Conservation (phyloP, 2,329 filamentous ascomycete species). For the Colletotrichum trifolii region DNA sequence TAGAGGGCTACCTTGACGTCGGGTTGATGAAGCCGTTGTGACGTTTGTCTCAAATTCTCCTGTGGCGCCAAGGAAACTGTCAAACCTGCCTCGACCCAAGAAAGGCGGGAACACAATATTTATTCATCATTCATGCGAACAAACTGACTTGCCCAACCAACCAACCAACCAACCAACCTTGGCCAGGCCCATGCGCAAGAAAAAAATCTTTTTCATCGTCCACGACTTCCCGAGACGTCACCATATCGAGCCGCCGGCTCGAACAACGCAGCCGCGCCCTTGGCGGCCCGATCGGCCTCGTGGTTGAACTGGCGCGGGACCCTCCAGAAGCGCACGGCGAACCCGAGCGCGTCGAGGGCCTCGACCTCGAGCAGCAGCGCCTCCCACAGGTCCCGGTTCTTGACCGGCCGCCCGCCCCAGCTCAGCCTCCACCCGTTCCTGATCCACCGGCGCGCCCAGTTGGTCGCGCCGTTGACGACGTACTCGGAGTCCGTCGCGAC, state of each 20-base stretch:
- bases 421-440: slow-evolving; percentile 56
- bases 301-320: slow-evolving; percentile 57
- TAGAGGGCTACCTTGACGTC: no score
- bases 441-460: slow-evolving; percentile 56
- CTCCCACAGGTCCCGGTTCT: slow-evolving; percentile 66
- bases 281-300: slow-evolving; percentile 54
- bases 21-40: no score
- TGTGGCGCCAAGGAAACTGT: no score
- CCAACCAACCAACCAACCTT: no score
- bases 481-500: slow-evolving; percentile 67
- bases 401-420: slow-evolving; percentile 46
- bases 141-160: no score
- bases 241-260: background rate
- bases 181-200: no score
- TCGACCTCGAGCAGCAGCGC: slow-evolving; percentile 55
- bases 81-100: no score
- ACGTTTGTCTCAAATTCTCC: no score
- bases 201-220: background rate
- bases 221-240: background rate
- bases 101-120: no score
- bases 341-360: slow-evolving; percentile 4
- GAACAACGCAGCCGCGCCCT: slow-evolving; percentile 41
- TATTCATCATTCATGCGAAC: no score
- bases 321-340: slow-evolving; percentile 53
- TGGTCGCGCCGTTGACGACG: slow-evolving; percentile 57